A percentile compares a stretch with the other conserved stretches of the same genome.
phyloP scores from a whole-genome alignment of 2,329 filamentous ascomycete genomes.

The Aspergillus persii region DNA sequence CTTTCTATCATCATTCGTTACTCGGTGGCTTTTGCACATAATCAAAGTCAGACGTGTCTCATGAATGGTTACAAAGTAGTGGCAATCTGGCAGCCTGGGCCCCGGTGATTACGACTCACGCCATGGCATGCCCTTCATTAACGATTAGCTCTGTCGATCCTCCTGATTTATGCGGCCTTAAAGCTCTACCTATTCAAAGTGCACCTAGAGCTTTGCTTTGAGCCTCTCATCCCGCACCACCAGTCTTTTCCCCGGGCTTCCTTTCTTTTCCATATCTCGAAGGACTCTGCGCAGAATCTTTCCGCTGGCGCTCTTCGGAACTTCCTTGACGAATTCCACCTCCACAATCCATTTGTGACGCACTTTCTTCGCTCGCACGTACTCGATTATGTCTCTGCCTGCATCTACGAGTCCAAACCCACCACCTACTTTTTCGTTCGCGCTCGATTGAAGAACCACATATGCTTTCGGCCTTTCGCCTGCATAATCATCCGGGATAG shows the following conservation, averaged over 20 bases:
- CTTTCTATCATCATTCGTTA: not conserved
- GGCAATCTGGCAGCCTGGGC: not conserved
- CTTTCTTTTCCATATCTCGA: constrained; percentile 36
- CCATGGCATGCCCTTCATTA: no score
- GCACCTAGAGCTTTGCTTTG: constrained; percentile 13
- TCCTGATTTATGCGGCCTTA: not conserved
- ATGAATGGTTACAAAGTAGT: not conserved
- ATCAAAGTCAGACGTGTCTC: not conserved
- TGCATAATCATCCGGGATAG: constrained; percentile 34
- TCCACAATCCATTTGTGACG: constrained; percentile 44
- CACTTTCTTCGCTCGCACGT: constrained; percentile 66
- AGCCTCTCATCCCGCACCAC: constrained; percentile 12
- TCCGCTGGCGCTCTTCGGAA: constrained; percentile 72
- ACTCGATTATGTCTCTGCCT: constrained; percentile 53
- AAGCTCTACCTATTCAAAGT: not conserved
- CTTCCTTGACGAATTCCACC: constrained; percentile 43
- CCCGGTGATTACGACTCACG: not conserved
- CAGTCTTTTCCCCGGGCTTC: constrained; percentile 3
- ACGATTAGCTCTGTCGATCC: not conserved
- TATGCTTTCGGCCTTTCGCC: constrained; percentile 60
- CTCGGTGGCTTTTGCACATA: not conserved
- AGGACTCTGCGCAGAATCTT: constrained; percentile 69
- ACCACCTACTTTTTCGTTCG: not conserved
- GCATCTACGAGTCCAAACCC: constrained; percentile 1
- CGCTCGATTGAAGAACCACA: constrained; percentile 46